Base-by-base conservation (phyloP, 805 yeast species). In the Komagataella phaffii region DNA sequence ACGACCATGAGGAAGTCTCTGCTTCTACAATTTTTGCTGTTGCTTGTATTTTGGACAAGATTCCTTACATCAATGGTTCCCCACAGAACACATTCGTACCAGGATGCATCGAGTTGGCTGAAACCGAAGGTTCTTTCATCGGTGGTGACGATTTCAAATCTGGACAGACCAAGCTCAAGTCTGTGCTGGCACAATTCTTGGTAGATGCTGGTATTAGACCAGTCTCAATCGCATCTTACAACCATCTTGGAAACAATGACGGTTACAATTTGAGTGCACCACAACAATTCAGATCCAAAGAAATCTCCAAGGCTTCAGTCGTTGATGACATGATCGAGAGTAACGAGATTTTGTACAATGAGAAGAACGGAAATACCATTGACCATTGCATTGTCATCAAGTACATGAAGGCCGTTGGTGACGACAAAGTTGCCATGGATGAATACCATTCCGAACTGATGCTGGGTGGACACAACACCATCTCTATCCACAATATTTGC, bases 131-230 rank as follows among this genome's bases (percentile, higher is more conserved):
- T 57, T 71, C 85, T 40, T 87, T 84, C 65, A 89, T 90, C 62
- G 98, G 96, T 53, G 98, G 98, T 61, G 98, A 90, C 69, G 98
- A 90, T 70, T 90, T 90, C 78, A 90, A 90, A 76, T 80, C 90
- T 60, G 98, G 98, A 54, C 98, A 90, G 74, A 90, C 98, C 54
- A 90, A 90, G 73, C 69, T 90, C 63, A 90, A 90, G 73, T 88
- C 96, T n/a, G 97, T 90, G 17, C 76, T 90, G 67, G 96, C 97
- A 19, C 97, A 91, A 72, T 90, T 83, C 68, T 77, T 90, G 59
- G 96, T 90, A 51, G 98, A 90, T 66, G 98, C 98, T 43, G 98
- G 98, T 73, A 90, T 90, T 69, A 85, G 87, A 69, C 97, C 97
- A 44, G 73, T 85, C 44, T 89, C 96, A 30, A 86, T 90, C 66